phyloP scores from a whole-genome alignment of 441 rosid species.

The Euphorbia celastroides region DNA sequence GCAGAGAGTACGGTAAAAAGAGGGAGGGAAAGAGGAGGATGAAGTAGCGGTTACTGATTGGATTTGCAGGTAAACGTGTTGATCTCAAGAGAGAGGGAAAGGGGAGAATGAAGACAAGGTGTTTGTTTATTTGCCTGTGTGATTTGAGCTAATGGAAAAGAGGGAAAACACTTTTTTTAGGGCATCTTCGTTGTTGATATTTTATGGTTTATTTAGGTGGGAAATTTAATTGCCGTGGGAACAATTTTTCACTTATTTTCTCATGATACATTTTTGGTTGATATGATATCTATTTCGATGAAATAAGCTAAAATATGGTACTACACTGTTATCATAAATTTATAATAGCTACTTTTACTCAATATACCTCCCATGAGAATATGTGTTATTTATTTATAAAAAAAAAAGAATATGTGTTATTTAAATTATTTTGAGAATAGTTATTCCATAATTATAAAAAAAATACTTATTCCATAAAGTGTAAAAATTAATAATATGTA shows the following conservation, averaged over 20 bases:
- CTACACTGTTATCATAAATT: too few relatives aligned
- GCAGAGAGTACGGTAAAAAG: background rate
- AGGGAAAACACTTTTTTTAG: background rate
- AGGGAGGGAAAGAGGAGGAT: background rate
- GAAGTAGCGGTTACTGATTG: background rate
- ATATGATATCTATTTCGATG: too few relatives aligned
- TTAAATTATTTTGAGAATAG: too few relatives aligned
- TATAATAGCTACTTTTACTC: too few relatives aligned
- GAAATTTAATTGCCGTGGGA: conserved; percentile 1
- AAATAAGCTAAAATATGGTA: too few relatives aligned
- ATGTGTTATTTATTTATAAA: too few relatives aligned
- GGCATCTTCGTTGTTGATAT: background rate
- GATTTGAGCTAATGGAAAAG: conserved; percentile 12
- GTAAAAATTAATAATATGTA: too few relatives aligned
- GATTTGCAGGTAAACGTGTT: conserved; percentile 1
- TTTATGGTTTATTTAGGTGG: conserved; percentile 10
- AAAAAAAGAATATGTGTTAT: too few relatives aligned
- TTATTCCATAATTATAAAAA: too few relatives aligned
- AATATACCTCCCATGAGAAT: too few relatives aligned
- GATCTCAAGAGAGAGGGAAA: background rate
- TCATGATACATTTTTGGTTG: too few relatives aligned
- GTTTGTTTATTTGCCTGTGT: background rate
- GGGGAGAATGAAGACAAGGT: background rate
- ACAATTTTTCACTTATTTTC: background rate
- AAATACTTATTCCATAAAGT: too few relatives aligned